Percentiles rank a stretch among this genome's conserved stretches.
phyloP scores from a whole-genome alignment of 345 rosid genomes.

The Capsella bursapastoris region DNA sequence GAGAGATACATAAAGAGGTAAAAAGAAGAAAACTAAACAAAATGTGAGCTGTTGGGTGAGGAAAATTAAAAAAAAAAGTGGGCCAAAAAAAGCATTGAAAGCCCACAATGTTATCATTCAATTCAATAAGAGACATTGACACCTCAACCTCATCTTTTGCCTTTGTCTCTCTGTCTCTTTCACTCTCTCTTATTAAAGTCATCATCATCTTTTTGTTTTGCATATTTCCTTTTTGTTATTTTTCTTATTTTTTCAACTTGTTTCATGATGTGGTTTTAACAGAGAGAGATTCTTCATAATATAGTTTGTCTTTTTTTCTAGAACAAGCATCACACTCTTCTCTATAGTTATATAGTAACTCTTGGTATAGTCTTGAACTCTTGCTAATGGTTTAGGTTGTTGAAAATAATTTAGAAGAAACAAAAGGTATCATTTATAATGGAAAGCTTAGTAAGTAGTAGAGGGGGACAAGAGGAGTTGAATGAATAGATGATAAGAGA shows the following conservation, averaged over 20 bases:
- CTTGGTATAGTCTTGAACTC: slow-evolving; percentile 9
- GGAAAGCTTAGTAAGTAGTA: slow-evolving; percentile 15
- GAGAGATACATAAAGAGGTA: slow-evolving; percentile 2
- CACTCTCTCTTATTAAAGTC: slow-evolving; percentile 36
- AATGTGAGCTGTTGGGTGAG: slow-evolving; percentile 40
- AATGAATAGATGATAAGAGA: slow-evolving; percentile 14
- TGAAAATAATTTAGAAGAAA: slow-evolving; percentile 5
- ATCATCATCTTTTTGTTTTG: slow-evolving; percentile 16
- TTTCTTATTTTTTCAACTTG: slow-evolving; percentile 19
- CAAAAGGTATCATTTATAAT: background rate
- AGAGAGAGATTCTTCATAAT: slow-evolving; percentile 1
- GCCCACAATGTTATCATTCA: slow-evolving; percentile 43
- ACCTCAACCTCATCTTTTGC: slow-evolving; percentile 41
- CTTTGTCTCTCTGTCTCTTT: slow-evolving; percentile 41
- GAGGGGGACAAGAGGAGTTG: slow-evolving; percentile 29
- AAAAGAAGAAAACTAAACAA: background rate
- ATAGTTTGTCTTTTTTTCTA: background rate
- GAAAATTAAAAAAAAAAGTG: slow-evolving; percentile 27
- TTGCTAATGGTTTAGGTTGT: background rate
- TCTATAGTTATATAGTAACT: background rate
- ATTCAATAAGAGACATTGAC: slow-evolving; percentile 44
- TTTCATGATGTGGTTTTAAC: slow-evolving; percentile 20
- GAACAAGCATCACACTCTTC: slow-evolving; percentile 8
- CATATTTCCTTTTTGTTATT: slow-evolving; percentile 34
- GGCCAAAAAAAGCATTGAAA: slow-evolving; percentile 37